Evolutionary conservation across 2,329 filamentous ascomycete genomes (phyloP).

Genomic region (Biscogniauxia marginata): DNA sequence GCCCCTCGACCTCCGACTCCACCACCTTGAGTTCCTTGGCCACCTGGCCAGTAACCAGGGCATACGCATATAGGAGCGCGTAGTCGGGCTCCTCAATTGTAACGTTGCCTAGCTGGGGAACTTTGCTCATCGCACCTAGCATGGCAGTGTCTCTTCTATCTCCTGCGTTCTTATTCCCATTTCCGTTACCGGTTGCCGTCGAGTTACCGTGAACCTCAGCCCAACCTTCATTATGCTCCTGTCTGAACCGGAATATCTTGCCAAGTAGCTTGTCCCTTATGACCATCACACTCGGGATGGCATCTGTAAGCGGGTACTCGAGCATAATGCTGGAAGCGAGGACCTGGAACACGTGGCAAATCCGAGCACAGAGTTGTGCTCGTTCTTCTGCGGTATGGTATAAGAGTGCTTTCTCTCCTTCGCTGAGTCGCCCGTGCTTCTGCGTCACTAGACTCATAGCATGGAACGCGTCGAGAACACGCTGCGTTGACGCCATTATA

Average conservation of each 20-base stretch:
- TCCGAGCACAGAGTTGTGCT: constrained; percentile 77
- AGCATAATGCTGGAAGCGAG: constrained; percentile 91
- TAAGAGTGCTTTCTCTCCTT: constrained; percentile 79
- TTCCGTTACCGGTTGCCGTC: not conserved
- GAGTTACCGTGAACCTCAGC: constrained; percentile 41
- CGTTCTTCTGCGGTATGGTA: constrained; percentile 78
- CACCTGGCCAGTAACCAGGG: constrained; percentile 65
- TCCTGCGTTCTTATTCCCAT: constrained; percentile 7
- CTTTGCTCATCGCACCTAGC: constrained; percentile 19
- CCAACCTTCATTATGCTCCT: constrained; percentile 53
- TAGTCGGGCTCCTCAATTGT: constrained; percentile 75
- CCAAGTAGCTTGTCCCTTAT: constrained; percentile 80
- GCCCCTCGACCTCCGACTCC: constrained; percentile 57
- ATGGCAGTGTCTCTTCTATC: constrained; percentile 2
- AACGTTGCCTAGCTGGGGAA: constrained; percentile 33
- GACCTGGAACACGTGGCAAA: constrained; percentile 84
- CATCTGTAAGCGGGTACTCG: constrained; percentile 89
- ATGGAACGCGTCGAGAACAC: constrained; percentile 90
- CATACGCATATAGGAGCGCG: constrained; percentile 89
- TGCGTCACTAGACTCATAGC: constrained; percentile 92
- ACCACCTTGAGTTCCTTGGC: constrained; percentile 63
- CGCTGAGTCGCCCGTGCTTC: constrained; percentile 71
- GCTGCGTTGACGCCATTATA: constrained; percentile 76
- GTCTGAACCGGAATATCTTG: constrained; percentile 83
- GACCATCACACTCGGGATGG: constrained; percentile 77